Evolutionary conservation across 2,329 filamentous ascomycete species (phyloP).

Genomic region (Aspergillus sp.): DNA sequence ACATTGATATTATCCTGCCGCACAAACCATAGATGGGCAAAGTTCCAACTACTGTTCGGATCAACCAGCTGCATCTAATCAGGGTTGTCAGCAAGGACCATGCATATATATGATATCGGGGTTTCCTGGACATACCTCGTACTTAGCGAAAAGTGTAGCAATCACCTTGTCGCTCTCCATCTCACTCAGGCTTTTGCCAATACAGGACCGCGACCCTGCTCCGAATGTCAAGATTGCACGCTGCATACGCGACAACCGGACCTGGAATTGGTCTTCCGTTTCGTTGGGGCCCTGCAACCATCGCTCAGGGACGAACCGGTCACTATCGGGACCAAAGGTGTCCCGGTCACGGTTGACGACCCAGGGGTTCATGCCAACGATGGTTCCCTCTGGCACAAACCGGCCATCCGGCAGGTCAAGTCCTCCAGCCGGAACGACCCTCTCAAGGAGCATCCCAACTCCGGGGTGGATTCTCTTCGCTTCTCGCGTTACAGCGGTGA

Average conservation of each 20-base stretch:
- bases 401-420: constrained; percentile 13
- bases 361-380: constrained; percentile 58
- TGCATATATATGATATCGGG: background rate
- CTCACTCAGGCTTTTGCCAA: constrained; percentile 5
- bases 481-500: constrained; percentile 9
- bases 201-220: constrained; percentile 11
- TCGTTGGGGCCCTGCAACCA: constrained; percentile 17
- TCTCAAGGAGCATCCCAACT: background rate
- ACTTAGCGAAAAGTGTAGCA: constrained; percentile 32
- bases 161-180: constrained; percentile 15
- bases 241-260: constrained; percentile 14
- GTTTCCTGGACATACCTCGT: constrained; percentile 29
- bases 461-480: constrained; percentile 9
- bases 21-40: constrained; percentile 37
- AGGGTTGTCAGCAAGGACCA: background rate
- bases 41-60: constrained; percentile 28
- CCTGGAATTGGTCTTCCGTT: constrained; percentile 5
- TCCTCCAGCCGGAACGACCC: background rate
- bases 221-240: constrained; percentile 15
- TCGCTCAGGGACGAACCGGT: constrained; percentile 40
- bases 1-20: constrained; percentile 20
- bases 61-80: constrained; percentile 29
- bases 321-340: constrained; percentile 60
- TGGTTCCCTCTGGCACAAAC: constrained; percentile 17
- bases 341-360: constrained; percentile 60